phyloP scores from a whole-genome alignment of 169 alveolate species.

The Miamiensis avidus region DNA sequence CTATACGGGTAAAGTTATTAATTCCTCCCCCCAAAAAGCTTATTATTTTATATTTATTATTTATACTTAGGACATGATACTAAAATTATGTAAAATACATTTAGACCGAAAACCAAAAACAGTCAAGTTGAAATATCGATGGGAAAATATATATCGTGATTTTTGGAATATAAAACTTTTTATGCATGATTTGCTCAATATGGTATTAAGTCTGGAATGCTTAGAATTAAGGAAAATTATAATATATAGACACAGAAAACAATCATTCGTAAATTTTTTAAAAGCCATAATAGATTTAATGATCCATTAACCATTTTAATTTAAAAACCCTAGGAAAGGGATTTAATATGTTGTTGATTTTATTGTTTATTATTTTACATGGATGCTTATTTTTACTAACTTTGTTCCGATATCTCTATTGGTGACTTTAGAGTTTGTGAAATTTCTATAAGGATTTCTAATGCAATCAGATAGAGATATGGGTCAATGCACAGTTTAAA shows the following conservation, averaged over 20 bases:
- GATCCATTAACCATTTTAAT: too few species aligned
- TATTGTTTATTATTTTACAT: constrained; percentile 24
- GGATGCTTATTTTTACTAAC: constrained; percentile 43
- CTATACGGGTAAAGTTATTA: not conserved
- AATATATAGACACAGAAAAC: constrained; percentile 9
- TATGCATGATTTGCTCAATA: constrained; percentile 49
- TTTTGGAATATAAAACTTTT: constrained; percentile 42
- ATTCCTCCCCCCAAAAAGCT: too few species aligned
- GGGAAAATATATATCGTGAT: constrained; percentile 73
- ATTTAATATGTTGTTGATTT: not conserved
- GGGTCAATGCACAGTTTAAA: constrained; percentile 60
- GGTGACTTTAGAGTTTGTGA: constrained; percentile 87
- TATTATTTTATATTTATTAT: too few species aligned
- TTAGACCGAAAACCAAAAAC: constrained; percentile 58
- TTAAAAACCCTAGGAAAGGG: not conserved
- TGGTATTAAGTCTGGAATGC: constrained; percentile 20
- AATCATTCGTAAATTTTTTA: not conserved
- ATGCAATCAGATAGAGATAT: constrained; percentile 70
- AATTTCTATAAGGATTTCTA: constrained; percentile 73
- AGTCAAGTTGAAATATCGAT: constrained; percentile 75
- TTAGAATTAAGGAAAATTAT: constrained; percentile 7
- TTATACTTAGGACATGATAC: constrained; percentile 95
- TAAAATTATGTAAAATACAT: constrained; percentile 82
- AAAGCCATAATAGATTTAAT: too few species aligned
- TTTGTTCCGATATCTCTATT: constrained; percentile 87